Conservation (phyloP, 441 rosid genomes). For the Biscutella auriculata region DNA sequence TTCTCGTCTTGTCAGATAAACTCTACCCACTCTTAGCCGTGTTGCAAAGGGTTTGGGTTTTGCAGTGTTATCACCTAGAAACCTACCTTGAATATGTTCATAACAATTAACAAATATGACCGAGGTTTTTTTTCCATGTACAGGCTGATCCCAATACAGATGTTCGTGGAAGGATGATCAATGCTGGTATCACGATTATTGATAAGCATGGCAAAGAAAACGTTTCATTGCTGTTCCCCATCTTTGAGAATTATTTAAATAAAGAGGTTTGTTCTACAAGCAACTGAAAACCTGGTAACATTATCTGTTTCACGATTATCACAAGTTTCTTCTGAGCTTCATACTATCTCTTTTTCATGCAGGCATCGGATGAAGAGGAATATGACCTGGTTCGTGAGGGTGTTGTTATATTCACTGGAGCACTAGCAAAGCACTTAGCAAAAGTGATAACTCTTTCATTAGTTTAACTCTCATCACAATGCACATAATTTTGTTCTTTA, state of each 20-base stretch:
- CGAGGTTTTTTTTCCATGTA: conserved; percentile 5
- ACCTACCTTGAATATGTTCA: neutral
- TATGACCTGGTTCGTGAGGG: conserved; percentile 99
- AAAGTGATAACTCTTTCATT: conserved; percentile 39
- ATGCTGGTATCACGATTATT: conserved; percentile 91
- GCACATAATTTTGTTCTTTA: neutral
- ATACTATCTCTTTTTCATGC: conserved; percentile 8
- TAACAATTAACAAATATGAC: too few relatives aligned
- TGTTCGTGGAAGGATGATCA: conserved; percentile 98
- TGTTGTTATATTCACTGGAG: conserved; percentile 95
- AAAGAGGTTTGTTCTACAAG: conserved; percentile 56
- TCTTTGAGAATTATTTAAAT: conserved; percentile 92
- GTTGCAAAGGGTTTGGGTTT: neutral
- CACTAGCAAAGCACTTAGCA: conserved; percentile 84
- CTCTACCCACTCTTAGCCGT: neutral
- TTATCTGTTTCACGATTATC: conserved; percentile 1
- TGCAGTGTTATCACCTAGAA: neutral
- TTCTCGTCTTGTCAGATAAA: conserved; percentile 16
- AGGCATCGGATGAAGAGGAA: conserved; percentile 92
- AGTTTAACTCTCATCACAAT: neutral
- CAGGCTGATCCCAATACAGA: conserved; percentile 97
- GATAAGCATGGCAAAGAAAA: conserved; percentile 92
- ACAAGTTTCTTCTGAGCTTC: neutral
- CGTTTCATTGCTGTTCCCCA: conserved; percentile 87
- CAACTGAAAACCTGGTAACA: conserved; percentile 6